Conservation (phyloP, 2,329 filamentous ascomycete species). For the Penicillium sp. region DNA sequence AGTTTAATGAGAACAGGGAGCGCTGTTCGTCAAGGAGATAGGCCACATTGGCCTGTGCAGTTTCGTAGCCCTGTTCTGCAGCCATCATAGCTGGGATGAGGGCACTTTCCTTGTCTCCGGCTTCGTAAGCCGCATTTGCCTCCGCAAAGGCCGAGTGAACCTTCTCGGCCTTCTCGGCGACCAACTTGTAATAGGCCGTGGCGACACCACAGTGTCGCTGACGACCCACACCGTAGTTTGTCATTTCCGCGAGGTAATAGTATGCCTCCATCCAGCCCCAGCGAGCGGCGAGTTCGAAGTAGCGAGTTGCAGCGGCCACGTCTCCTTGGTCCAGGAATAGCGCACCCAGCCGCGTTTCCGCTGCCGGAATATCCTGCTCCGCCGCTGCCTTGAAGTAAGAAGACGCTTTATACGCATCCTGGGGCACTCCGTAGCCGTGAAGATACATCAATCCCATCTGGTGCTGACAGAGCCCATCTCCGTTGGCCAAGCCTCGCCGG, state of each 20-base stretch:
- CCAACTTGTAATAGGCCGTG: conserved; percentile 76
- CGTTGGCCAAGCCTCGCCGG: conserved; percentile 69
- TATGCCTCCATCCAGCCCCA: conserved; percentile 84
- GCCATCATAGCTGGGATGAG: conserved; percentile 81
- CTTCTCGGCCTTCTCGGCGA: conserved; percentile 70
- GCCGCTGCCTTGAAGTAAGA: conserved; percentile 75
- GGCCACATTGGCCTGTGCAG: conserved; percentile 84
- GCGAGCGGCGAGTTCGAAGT: conserved; percentile 81
- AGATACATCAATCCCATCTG: conserved; percentile 80
- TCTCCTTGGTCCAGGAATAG: conserved; percentile 89
- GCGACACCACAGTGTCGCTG: conserved; percentile 77
- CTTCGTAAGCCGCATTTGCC: conserved; percentile 77
- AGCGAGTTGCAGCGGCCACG: conserved; percentile 72
- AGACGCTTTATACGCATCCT: conserved; percentile 69
- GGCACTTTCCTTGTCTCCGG: conserved; percentile 75
- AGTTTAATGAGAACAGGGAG: conserved; percentile 58
- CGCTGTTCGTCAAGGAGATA: conserved; percentile 75
- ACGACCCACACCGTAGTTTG: conserved; percentile 73
- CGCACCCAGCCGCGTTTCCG: conserved; percentile 78
- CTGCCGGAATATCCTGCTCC: conserved; percentile 75
- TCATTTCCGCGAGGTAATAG: conserved; percentile 89
- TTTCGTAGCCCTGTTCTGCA: conserved; percentile 89
- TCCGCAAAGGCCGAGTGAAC: conserved; percentile 76
- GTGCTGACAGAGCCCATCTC: conserved; percentile 81
- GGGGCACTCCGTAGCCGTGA: conserved; percentile 68